Percentiles rank a stretch among this genome's conserved stretches.
These are phyloP conservation scores for Solanum habrochaites DNA, from an alignment of 257 asterid species.

Conservation along the genomic window DNA sequence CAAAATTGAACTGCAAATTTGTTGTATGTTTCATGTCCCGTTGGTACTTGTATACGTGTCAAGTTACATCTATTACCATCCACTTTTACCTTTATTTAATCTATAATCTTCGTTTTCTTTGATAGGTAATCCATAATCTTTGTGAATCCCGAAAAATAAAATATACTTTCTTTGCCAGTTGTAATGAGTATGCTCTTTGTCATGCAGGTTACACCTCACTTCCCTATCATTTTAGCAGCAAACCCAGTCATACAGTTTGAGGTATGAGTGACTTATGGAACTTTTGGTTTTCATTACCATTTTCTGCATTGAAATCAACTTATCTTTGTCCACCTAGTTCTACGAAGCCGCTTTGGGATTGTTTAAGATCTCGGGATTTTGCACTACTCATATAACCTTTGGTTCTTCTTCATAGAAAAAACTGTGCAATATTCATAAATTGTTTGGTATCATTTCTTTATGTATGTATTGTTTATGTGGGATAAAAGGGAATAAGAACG, in stretches of 20 bases:
- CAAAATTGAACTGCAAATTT: background rate
- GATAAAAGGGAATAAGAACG: background rate
- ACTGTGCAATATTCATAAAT: background rate
- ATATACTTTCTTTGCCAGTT: background rate
- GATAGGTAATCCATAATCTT: background rate
- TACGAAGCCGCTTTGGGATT: background rate
- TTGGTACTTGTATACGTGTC: background rate
- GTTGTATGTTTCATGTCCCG: background rate
- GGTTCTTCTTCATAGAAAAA: background rate
- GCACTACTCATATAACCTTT: background rate
- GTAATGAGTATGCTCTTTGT: slow-evolving; percentile 12
- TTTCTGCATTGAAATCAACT: background rate
- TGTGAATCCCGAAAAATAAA: background rate
- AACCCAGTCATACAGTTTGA: slow-evolving; percentile 79
- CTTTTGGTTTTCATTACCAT: background rate
- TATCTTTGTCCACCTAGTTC: background rate
- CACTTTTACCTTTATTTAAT: background rate
- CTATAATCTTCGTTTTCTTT: background rate
- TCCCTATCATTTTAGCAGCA: slow-evolving; percentile 63
- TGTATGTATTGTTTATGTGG: background rate
- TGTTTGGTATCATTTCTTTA: background rate
- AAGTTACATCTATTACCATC: background rate
- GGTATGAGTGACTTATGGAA: slow-evolving; percentile 22
- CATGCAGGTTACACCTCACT: slow-evolving; percentile 81
- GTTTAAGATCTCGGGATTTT: background rate